Conservation (phyloP, 305 asterid species). For the Fraxinus xanthoxyloides region DNA sequence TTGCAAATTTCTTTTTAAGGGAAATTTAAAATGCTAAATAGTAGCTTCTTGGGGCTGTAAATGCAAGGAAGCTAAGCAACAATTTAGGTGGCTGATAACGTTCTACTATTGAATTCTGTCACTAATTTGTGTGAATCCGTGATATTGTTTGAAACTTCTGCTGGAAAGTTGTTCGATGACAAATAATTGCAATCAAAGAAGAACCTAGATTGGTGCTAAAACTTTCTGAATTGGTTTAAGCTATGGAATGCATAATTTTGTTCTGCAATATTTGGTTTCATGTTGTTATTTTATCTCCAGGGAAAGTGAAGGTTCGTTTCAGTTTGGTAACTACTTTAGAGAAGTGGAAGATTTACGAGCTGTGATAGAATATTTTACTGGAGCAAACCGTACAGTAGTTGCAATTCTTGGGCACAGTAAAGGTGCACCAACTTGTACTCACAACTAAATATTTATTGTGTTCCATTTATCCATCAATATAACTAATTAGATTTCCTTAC, state of each 20-base stretch:
- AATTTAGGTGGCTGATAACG: background rate
- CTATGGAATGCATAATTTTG: background rate
- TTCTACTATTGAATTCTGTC: background rate
- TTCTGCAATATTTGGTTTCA: constrained; percentile 15
- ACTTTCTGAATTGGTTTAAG: background rate
- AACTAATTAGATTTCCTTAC: background rate
- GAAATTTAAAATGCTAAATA: background rate
- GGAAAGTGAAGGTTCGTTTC: constrained; percentile 86
- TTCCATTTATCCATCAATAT: background rate
- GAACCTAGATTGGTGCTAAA: background rate
- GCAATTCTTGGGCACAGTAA: constrained; percentile 84
- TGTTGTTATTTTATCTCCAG: constrained; percentile 41
- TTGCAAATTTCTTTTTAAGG: background rate
- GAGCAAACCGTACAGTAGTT: constrained; percentile 44
- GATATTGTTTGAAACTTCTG: background rate
- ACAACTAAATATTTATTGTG: constrained; percentile 10
- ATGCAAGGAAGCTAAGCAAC: background rate
- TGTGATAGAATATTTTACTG: constrained; percentile 60
- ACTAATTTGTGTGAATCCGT: background rate
- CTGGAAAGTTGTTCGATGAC: background rate
- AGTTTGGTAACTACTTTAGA: constrained; percentile 54
- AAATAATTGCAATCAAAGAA: background rate
- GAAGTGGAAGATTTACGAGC: constrained; percentile 79
- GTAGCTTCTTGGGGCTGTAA: background rate
- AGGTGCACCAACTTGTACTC: constrained; percentile 47